Percentiles rank a stretch among this genome's conserved stretches.
Conservation (phyloP, 805 yeast genomes). For the Wickerhamiella sergipiensis region DNA sequence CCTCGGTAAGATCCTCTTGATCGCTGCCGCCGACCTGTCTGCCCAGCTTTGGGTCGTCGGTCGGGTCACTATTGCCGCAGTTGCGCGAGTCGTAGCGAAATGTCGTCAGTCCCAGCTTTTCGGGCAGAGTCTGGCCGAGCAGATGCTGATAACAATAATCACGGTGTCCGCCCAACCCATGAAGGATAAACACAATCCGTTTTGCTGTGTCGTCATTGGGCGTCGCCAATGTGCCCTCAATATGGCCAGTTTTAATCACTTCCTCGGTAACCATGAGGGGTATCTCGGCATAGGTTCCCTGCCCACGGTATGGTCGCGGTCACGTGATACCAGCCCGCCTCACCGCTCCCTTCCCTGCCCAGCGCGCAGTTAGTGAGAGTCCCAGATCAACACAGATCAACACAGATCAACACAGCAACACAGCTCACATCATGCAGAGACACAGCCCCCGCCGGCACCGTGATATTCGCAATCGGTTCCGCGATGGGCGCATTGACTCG, state of each 20-base stretch:
- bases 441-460: background rate
- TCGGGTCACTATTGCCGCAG: constrained; percentile 63
- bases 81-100: constrained; percentile 76
- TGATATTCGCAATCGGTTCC: too few species aligned
- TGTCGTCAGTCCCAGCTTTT: constrained; percentile 45
- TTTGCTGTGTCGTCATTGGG: background rate
- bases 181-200: constrained; percentile 46
- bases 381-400: too few species aligned
- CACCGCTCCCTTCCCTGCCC: too few species aligned
- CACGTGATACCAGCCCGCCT: too few species aligned
- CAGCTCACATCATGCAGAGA: background rate
- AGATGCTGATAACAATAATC: constrained; percentile 59
- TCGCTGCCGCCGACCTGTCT: constrained; percentile 47
- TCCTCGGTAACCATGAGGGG: constrained; percentile 1
- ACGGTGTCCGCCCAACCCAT: constrained; percentile 79
- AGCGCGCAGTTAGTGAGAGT: too few species aligned
- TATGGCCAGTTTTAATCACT: background rate
- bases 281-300: background rate
- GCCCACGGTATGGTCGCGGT: background rate
- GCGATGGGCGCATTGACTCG: background rate
- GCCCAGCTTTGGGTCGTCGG: constrained; percentile 30
- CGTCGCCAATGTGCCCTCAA: constrained; percentile 2
- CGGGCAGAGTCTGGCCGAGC: constrained; percentile 47
- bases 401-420: too few species aligned
- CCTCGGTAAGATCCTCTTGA: constrained; percentile 47